Conservation (phyloP, 164 flowering plant genomes). For the Vitis riparia region DNA sequence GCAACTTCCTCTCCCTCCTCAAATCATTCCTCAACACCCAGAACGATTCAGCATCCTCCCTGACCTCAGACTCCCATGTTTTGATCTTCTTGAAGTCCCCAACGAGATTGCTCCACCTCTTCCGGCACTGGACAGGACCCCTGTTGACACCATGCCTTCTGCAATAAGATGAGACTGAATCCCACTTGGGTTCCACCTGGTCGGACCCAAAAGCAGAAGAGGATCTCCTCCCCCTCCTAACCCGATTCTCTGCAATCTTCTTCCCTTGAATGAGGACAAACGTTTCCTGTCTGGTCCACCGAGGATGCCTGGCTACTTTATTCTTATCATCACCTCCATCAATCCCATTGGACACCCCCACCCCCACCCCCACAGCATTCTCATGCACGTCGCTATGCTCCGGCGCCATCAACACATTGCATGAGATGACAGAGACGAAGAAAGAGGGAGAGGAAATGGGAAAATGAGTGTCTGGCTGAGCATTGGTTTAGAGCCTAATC, state of each 20-base stretch:
- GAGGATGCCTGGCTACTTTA: constrained; percentile 55
- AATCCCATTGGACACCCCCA: neutral
- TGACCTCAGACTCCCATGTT: constrained; percentile 49
- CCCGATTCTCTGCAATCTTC: constrained; percentile 56
- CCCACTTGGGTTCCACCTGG: constrained; percentile 73
- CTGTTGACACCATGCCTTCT: constrained; percentile 60
- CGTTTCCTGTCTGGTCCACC: constrained; percentile 79
- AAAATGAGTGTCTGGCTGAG: no score
- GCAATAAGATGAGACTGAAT: constrained; percentile 60
- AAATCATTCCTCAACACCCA: constrained; percentile 73
- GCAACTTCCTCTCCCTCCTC: constrained; percentile 60
- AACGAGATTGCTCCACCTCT: constrained; percentile 74
- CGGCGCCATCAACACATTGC: neutral
- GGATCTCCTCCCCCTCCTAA: constrained; percentile 32
- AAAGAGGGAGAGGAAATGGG: no score
- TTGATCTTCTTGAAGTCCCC: constrained; percentile 71
- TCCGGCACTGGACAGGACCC: constrained; percentile 74
- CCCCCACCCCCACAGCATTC: neutral
- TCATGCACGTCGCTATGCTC: neutral
- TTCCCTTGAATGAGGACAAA: constrained; percentile 73
- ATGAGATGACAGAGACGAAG: neutral
- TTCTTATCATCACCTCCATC: constrained; percentile 23
- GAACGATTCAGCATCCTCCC: constrained; percentile 46
- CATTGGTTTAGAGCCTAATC: neutral
- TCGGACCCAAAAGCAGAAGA: constrained; percentile 23